Conservation (phyloP, 1,284 basidiomycete species). For the Xanthoconium separans region DNA sequence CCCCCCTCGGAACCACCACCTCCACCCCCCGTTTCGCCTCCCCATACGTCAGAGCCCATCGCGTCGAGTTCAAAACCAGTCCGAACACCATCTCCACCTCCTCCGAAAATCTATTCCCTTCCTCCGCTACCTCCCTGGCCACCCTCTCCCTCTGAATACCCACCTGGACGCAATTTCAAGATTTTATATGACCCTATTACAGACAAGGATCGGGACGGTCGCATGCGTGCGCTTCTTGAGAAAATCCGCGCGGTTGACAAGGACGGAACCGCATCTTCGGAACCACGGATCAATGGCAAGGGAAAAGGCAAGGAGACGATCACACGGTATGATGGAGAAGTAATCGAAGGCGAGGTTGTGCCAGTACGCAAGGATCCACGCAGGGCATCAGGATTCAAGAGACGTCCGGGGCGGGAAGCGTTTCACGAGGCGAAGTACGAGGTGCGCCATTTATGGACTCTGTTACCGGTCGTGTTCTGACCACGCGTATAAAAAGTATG, state of each 20-base stretch:
- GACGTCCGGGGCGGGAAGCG: slow-evolving; percentile 41
- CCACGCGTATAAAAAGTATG: slow-evolving; percentile 61
- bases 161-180: slow-evolving; percentile 50
- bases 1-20: slow-evolving; percentile 27
- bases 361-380: slow-evolving; percentile 57
- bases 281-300: slow-evolving; percentile 57
- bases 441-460: slow-evolving; percentile 43
- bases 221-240: slow-evolving; percentile 52
- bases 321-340: slow-evolving; percentile 56
- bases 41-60: slow-evolving; percentile 28
- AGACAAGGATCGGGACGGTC: slow-evolving; percentile 47
- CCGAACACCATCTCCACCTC: slow-evolving; percentile 10
- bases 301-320: slow-evolving; percentile 62
- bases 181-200: slow-evolving; percentile 61
- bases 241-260: slow-evolving; percentile 44
- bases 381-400: slow-evolving; percentile 42
- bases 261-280: slow-evolving; percentile 25
- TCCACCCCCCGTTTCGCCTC: slow-evolving; percentile 12
- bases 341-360: slow-evolving; percentile 46
- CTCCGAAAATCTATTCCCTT: slow-evolving; percentile 34
- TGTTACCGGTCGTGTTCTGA: slow-evolving; percentile 10
- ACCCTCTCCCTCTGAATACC: slow-evolving; percentile 44
- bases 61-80: slow-evolving; percentile 29
- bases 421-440: slow-evolving; percentile 58
- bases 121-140: slow-evolving; percentile 46